These are phyloP conservation scores for Teratosphaeria epicoccoides DNA, from an alignment of 2,329 filamentous ascomycete genomes.

Conservation along the genomic window DNA sequence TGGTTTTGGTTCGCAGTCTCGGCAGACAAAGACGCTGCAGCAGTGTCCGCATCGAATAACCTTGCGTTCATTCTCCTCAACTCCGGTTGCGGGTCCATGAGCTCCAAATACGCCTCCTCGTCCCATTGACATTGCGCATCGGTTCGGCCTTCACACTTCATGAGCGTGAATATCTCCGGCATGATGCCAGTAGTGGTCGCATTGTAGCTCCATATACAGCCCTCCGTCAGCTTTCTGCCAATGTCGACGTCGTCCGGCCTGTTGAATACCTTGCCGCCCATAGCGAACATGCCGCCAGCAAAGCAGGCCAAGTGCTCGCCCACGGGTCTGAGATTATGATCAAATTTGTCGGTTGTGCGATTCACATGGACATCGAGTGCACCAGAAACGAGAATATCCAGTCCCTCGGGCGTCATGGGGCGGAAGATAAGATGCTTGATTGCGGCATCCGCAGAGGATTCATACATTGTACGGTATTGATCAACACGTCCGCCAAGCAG, in stretches of 20 bases:
- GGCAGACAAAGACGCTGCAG: not conserved
- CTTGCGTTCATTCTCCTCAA: conserved; percentile 4
- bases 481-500: conserved; percentile 63
- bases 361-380: conserved; percentile 35
- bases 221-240: conserved; percentile 42
- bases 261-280: conserved; percentile 43
- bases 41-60: not conserved
- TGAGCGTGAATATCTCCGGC: conserved; percentile 39
- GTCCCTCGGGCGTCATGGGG: conserved; percentile 58
- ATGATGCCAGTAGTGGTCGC: conserved; percentile 42
- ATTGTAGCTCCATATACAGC: conserved; percentile 47
- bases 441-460: conserved; percentile 54
- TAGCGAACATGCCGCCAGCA: conserved; percentile 44
- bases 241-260: conserved; percentile 39
- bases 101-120: conserved; percentile 32
- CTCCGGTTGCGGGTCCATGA: conserved; percentile 26
- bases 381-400: conserved; percentile 65
- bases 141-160: conserved; percentile 29
- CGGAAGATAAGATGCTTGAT: conserved; percentile 67
- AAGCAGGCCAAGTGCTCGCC: conserved; percentile 45
- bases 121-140: conserved; percentile 34
- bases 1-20: not conserved
- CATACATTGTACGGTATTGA: conserved; percentile 65
- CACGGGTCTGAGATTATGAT: conserved; percentile 31
- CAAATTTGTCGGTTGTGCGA: conserved; percentile 31